Evolutionary conservation across 1,284 basidiomycete genomes (phyloP).

Genomic region (Athelia psychrophila): DNA sequence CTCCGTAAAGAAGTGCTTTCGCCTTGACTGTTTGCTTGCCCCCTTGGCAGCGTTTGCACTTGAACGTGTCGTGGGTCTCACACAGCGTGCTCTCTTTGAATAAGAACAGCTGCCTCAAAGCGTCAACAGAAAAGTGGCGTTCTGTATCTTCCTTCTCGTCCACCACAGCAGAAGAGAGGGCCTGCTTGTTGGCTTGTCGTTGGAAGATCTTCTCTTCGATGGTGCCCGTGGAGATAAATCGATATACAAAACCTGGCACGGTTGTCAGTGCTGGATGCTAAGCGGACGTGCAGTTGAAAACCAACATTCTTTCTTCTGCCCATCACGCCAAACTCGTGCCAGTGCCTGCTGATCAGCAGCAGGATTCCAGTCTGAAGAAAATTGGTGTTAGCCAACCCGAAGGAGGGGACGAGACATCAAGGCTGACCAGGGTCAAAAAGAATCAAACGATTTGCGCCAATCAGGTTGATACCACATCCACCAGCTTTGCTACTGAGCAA

Average conservation of each 20-base stretch:
- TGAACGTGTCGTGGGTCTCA: constrained; percentile 98
- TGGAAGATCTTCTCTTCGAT: constrained; percentile 99
- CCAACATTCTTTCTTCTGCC: constrained; percentile 98
- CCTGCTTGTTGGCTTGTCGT: constrained; percentile 94
- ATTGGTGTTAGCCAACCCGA: constrained; percentile 3
- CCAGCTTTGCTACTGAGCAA: constrained; percentile 96
- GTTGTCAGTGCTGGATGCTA: not conserved
- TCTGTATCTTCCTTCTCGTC: constrained; percentile 97
- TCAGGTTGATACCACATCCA: constrained; percentile 97
- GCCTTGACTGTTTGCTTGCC: constrained; percentile 86
- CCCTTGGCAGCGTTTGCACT: constrained; percentile 92
- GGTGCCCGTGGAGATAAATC: constrained; percentile 96
- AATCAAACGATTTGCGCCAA: constrained; percentile 94
- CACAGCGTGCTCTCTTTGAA: constrained; percentile 88
- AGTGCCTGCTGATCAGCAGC: constrained; percentile 98
- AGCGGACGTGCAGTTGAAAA: constrained; percentile 1
- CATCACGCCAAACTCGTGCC: constrained; percentile 98
- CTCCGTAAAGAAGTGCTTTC: constrained; percentile 89
- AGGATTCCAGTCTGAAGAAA: constrained; percentile 88
- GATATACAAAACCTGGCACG: constrained; percentile 87
- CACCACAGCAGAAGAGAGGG: constrained; percentile 94
- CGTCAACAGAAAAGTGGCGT: constrained; percentile 91
- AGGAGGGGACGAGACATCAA: constrained; percentile 4
- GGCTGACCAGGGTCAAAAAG: constrained; percentile 89
- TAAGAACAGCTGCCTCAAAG: constrained; percentile 88